These are phyloP conservation scores for Exophiala bonariae DNA, from an alignment of 2,329 filamentous ascomycete genomes.

Conservation along the genomic window DNA sequence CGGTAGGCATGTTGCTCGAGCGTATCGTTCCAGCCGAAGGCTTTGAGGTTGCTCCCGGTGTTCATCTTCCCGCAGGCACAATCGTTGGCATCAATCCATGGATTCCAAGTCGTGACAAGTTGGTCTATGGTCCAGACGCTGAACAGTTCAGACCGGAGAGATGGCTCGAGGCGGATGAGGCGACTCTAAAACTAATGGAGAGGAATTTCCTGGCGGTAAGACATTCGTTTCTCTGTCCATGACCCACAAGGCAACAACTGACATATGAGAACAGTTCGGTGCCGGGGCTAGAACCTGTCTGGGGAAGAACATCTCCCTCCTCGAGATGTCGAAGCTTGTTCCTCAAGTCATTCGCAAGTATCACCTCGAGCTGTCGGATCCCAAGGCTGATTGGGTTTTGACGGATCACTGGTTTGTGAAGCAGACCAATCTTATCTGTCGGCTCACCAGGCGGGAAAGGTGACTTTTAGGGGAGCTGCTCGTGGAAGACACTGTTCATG, in stretches of 20 bases:
- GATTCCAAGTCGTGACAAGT: conserved; percentile 29
- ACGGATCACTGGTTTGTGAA: conserved; percentile 52
- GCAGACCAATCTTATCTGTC: conserved; percentile 18
- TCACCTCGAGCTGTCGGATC: conserved; percentile 23
- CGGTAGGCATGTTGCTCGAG: conserved; percentile 45
- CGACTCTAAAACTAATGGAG: conserved; percentile 20
- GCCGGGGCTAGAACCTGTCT: conserved; percentile 49
- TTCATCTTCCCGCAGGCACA: conserved; percentile 31
- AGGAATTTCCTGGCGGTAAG: conserved; percentile 35
- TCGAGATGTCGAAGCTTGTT: conserved; percentile 31
- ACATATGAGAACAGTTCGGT: conserved; percentile 42
- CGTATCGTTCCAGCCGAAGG: conserved; percentile 51
- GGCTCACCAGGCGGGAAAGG: not conserved
- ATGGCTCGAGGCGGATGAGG: conserved; percentile 39
- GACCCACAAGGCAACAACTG: not conserved
- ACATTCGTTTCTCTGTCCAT: too few relatives aligned
- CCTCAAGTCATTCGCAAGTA: conserved; percentile 25
- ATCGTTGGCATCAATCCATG: conserved; percentile 28
- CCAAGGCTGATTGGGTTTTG: conserved; percentile 22
- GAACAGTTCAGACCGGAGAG: conserved; percentile 23
- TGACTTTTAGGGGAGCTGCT: too few relatives aligned
- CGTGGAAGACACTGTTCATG: too few relatives aligned
- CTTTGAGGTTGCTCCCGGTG: conserved; percentile 40
- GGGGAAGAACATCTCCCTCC: conserved; percentile 28
- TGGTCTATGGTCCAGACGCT: conserved; percentile 26